Evolutionary conservation across 2,329 filamentous ascomycete species (phyloP).

Genomic region (Alternaria incomplexa): DNA sequence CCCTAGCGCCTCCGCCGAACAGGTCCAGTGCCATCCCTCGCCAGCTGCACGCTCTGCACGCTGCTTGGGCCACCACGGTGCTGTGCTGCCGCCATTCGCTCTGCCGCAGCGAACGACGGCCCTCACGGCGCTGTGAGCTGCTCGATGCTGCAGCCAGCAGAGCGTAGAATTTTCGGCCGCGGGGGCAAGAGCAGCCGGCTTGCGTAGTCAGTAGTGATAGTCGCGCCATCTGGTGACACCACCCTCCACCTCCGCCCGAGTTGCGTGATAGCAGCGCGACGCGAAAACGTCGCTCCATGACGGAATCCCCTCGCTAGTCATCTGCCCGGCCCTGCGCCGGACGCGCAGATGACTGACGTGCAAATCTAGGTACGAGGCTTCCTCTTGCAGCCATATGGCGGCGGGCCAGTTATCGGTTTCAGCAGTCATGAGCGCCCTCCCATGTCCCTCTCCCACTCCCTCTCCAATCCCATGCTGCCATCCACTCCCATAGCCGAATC

Average conservation of each 20-base stretch:
- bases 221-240: conserved; percentile 19
- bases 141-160: conserved; percentile 5
- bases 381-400: conserved; percentile 26
- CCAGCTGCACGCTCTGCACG: conserved; percentile 8
- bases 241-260: conserved; percentile 5
- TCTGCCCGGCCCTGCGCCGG: conserved; percentile 42
- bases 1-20: conserved; percentile 25
- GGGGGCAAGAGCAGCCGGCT: conserved; percentile 3
- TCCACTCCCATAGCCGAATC: conserved; percentile 12
- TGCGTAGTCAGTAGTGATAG: neutral
- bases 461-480: conserved; percentile 3
- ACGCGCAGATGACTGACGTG: conserved; percentile 40
- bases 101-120: conserved; percentile 1
- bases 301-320: conserved; percentile 36
- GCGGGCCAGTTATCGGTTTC: conserved; percentile 34
- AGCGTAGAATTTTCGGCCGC: conserved; percentile 11
- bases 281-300: conserved; percentile 28
- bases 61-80: conserved; percentile 21
- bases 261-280: conserved; percentile 19
- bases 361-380: conserved; percentile 39
- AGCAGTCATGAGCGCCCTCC: conserved; percentile 34
- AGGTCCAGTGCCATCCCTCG: conserved; percentile 22
- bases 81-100: conserved; percentile 26
- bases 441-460: neutral
- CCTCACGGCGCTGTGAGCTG: conserved; percentile 4